Conservation (phyloP, 306 rosid species). For the Inga laurina region DNA sequence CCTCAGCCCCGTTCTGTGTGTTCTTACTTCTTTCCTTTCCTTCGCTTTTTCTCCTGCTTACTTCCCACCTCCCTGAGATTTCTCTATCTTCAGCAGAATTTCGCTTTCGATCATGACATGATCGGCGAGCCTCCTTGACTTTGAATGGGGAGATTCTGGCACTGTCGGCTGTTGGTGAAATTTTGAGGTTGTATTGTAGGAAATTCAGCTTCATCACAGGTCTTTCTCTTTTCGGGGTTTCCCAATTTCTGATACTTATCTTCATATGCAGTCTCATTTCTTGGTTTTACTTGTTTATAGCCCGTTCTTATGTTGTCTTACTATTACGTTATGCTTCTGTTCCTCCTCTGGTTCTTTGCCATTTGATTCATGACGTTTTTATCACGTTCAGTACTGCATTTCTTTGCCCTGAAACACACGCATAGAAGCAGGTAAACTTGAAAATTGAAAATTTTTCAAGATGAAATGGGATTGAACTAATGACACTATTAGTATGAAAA, state of each 20-base stretch:
- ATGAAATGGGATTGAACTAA: not conserved
- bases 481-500: not conserved
- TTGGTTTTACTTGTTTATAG: not conserved
- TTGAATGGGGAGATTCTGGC: constrained; percentile 9
- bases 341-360: not conserved
- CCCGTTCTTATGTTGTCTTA: not conserved
- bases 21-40: not conserved
- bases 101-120: not conserved
- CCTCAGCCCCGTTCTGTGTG: not conserved
- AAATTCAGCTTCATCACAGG: constrained; percentile 20
- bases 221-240: constrained; percentile 17
- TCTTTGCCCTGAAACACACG: not conserved
- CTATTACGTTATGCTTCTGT: not conserved
- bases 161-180: not conserved
- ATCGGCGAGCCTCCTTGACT: not conserved
- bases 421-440: not conserved
- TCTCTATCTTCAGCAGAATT: not conserved
- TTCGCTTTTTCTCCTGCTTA: not conserved
- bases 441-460: not conserved
- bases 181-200: not conserved
- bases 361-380: constrained; percentile 12
- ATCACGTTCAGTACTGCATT: not conserved
- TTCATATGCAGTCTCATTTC: not conserved
- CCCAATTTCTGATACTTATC: not conserved
- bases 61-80: not conserved